phyloP scores from a whole-genome alignment of 179 eudicot genomes.

The Gypsophila paniculata region DNA sequence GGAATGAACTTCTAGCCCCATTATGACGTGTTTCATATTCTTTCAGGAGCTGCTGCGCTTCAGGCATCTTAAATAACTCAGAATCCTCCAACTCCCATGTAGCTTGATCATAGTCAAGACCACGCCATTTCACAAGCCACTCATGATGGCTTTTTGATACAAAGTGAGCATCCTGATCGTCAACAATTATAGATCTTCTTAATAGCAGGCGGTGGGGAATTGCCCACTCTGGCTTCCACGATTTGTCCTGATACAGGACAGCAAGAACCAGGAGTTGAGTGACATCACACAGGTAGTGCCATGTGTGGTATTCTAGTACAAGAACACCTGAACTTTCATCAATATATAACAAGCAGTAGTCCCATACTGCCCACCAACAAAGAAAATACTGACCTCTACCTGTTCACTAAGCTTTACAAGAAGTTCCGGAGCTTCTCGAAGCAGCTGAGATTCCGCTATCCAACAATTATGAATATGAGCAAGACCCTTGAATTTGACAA shows the following conservation, averaged over 20 bases:
- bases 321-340: background rate
- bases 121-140: conserved; percentile 89
- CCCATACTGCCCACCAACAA: background rate
- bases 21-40: conserved; percentile 49
- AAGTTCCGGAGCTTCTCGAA: conserved; percentile 50
- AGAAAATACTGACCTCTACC: conserved; percentile 36
- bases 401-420: conserved; percentile 29
- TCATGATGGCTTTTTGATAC: conserved; percentile 36
- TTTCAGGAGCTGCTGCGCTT: conserved; percentile 40
- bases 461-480: conserved; percentile 74
- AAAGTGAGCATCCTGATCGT: conserved; percentile 22
- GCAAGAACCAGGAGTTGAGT: conserved; percentile 13
- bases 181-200: conserved; percentile 45
- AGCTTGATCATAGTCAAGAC: conserved; percentile 62
- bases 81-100: conserved; percentile 76
- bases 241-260: conserved; percentile 35
- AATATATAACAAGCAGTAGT: background rate
- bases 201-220: conserved; percentile 60
- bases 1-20: conserved; percentile 14
- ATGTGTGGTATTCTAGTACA: background rate
- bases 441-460: conserved; percentile 55
- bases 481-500: conserved; percentile 77
- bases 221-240: conserved; percentile 68
- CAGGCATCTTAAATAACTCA: conserved; percentile 41
- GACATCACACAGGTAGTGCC: background rate